A percentile compares a stretch with the other conserved stretches of the same genome.
These are phyloP conservation scores for Pharus latifolius DNA, from an alignment of 176 grass and related monocot genomes.

Conservation along the genomic window DNA sequence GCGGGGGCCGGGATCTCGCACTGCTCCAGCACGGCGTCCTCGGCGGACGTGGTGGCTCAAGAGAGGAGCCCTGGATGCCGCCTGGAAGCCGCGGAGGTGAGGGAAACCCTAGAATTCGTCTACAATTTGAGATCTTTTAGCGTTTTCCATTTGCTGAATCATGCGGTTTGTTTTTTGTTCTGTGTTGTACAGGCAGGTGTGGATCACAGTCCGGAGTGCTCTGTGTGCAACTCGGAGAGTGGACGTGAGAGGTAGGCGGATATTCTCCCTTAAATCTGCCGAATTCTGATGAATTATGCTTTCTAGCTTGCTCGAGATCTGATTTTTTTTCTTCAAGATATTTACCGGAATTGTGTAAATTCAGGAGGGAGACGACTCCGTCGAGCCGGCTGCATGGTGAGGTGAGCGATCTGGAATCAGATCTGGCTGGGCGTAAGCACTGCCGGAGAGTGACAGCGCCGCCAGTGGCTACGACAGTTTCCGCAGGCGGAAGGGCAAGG, in stretches of 20 bases:
- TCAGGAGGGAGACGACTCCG: constrained; percentile 53
- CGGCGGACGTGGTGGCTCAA: background rate
- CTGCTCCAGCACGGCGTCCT: constrained; percentile 55
- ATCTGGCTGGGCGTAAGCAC: constrained; percentile 12
- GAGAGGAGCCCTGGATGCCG: constrained; percentile 16
- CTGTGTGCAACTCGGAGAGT: constrained; percentile 28
- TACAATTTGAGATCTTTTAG: constrained; percentile 27
- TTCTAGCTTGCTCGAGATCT: background rate
- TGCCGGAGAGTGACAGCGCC: background rate
- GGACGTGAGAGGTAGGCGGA: constrained; percentile 37
- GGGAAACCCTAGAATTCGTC: constrained; percentile 34
- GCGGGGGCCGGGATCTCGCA: constrained; percentile 26
- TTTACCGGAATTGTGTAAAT: constrained; percentile 17
- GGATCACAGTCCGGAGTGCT: constrained; percentile 25
- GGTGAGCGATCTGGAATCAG: constrained; percentile 54
- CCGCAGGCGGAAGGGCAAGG: background rate
- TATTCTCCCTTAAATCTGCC: background rate
- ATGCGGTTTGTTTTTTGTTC: background rate
- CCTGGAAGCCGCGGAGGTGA: constrained; percentile 41
- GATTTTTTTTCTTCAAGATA: background rate
- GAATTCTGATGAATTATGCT: constrained; percentile 27
- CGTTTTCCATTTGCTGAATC: constrained; percentile 16
- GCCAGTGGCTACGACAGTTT: background rate
- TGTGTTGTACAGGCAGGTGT: constrained; percentile 20
- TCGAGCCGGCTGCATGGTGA: constrained; percentile 34